A percentile compares a stretch with the other conserved stretches of the same genome.
Evolutionary conservation across 176 grass and related monocot genomes (phyloP).

Genomic region (Otatea glauca): DNA sequence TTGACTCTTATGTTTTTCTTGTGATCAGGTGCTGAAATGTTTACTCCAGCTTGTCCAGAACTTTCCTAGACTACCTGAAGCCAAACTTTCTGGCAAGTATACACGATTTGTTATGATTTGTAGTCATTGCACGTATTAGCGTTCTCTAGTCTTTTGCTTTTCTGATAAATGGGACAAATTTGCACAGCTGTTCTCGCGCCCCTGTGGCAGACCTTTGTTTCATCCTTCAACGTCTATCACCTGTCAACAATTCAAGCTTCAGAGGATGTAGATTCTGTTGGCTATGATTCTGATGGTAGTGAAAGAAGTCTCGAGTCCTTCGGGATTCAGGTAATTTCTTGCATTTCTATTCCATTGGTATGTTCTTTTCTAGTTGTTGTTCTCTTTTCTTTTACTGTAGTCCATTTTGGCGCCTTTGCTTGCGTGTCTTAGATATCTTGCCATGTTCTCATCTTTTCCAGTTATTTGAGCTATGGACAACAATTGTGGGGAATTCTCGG

Average conservation of each 20-base stretch:
- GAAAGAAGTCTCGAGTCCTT: slow-evolving; percentile 92
- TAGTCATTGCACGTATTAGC: background rate
- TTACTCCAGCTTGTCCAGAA: slow-evolving; percentile 95
- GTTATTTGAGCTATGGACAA: slow-evolving; percentile 93
- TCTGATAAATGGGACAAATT: slow-evolving; percentile 28
- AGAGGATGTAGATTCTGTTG: slow-evolving; percentile 68
- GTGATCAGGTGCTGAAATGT: slow-evolving; percentile 93
- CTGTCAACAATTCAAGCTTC: slow-evolving; percentile 72
- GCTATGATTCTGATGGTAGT: slow-evolving; percentile 88
- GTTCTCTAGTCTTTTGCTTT: slow-evolving; percentile 31
- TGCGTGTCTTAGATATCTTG: background rate
- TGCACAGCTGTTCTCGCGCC: slow-evolving; percentile 74
- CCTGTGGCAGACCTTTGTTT: slow-evolving; percentile 94
- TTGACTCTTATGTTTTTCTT: slow-evolving; percentile 44
- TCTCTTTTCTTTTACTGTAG: slow-evolving; percentile 20
- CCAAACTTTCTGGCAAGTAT: slow-evolving; percentile 73
- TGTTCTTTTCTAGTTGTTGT: background rate
- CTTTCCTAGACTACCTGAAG: slow-evolving; percentile 75
- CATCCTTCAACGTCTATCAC: slow-evolving; percentile 75
- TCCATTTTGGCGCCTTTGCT: slow-evolving; percentile 19
- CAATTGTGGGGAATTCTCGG: slow-evolving; percentile 79
- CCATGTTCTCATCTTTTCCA: slow-evolving; percentile 43
- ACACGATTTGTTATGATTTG: background rate
- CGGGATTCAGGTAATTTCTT: slow-evolving; percentile 74
- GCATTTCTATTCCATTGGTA: slow-evolving; percentile 24